A percentile compares a stretch with the other conserved stretches of the same genome.
phyloP scores from a whole-genome alignment of 2,329 filamentous ascomycete genomes.

The Bipolaris victoriae region DNA sequence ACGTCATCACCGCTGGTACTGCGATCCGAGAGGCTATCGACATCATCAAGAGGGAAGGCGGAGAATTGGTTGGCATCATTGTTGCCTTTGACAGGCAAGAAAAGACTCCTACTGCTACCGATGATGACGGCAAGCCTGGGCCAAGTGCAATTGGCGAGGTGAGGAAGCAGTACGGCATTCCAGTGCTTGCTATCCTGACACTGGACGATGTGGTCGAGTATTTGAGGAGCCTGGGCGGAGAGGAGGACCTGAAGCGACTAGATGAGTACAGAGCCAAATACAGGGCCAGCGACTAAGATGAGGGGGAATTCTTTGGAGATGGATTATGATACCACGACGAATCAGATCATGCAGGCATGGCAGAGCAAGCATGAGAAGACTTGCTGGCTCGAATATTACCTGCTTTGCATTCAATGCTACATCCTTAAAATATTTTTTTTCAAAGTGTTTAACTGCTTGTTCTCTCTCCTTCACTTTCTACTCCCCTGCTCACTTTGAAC shows the following conservation, averaged over 20 bases:
- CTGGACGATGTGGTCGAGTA: constrained; percentile 74
- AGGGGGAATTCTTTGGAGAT: not conserved
- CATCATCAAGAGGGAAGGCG: constrained; percentile 86
- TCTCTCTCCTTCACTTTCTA: not conserved
- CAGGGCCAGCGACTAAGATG: constrained; percentile 44
- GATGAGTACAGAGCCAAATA: constrained; percentile 51
- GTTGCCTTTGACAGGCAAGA: constrained; percentile 88
- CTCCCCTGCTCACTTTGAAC: not conserved
- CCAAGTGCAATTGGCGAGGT: constrained; percentile 87
- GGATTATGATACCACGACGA: constrained; percentile 3
- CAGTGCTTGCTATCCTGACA: constrained; percentile 81
- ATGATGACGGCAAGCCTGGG: constrained; percentile 70
- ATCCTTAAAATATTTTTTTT: not conserved
- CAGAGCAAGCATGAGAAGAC: not conserved
- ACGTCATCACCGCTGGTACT: constrained; percentile 94
- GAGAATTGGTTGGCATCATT: constrained; percentile 82
- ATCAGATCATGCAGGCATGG: not conserved
- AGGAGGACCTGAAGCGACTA: constrained; percentile 53
- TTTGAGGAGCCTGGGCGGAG: constrained; percentile 52
- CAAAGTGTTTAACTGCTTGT: not conserved
- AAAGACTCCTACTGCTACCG: constrained; percentile 68
- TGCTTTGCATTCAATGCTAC: not conserved
- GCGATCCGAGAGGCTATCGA: constrained; percentile 91
- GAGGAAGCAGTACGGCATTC: constrained; percentile 80
- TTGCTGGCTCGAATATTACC: not conserved